Evolutionary conservation across 2,329 filamentous ascomycete species (phyloP).

Genomic region (Beauveria sp.): DNA sequence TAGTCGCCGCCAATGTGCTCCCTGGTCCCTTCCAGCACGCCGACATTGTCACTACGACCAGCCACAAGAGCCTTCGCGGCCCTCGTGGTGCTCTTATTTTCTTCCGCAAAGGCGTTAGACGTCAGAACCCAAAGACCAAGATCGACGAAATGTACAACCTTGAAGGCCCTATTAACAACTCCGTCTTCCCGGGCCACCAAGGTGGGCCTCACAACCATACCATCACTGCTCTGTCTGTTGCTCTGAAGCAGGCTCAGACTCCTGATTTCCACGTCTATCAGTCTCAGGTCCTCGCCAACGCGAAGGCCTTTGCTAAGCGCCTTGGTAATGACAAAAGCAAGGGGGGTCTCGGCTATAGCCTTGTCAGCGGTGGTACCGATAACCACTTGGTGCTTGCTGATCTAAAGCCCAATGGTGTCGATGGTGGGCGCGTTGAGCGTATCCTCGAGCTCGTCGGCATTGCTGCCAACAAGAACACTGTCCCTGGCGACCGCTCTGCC

Average conservation of each 20-base stretch:
- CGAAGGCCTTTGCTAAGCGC: constrained; percentile 72
- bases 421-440: constrained; percentile 83
- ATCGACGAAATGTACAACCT: constrained; percentile 83
- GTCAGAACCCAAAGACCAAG: constrained; percentile 75
- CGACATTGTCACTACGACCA: constrained; percentile 95
- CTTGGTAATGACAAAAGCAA: constrained; percentile 62
- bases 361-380: constrained; percentile 92
- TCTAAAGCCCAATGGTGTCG: constrained; percentile 79
- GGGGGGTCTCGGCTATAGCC: constrained; percentile 73
- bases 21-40: constrained; percentile 82
- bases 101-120: constrained; percentile 86
- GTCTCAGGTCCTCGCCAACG: constrained; percentile 80
- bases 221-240: constrained; percentile 90
- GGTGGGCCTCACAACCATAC: constrained; percentile 99
- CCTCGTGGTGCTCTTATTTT: constrained; percentile 97
- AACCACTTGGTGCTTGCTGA: constrained; percentile 94
- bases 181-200: constrained; percentile 96
- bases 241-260: constrained; percentile 84
- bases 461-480: constrained; percentile 98
- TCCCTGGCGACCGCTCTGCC: constrained; percentile 89
- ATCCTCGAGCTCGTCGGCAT: constrained; percentile 89
- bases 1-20: constrained; percentile 86
- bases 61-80: constrained; percentile 93
- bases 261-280: constrained; percentile 92
- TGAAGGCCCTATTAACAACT: constrained; percentile 87